Evolutionary conservation across 768 basidiomycete genomes (phyloP).

Genomic region (Galerina sulciceps): DNA sequence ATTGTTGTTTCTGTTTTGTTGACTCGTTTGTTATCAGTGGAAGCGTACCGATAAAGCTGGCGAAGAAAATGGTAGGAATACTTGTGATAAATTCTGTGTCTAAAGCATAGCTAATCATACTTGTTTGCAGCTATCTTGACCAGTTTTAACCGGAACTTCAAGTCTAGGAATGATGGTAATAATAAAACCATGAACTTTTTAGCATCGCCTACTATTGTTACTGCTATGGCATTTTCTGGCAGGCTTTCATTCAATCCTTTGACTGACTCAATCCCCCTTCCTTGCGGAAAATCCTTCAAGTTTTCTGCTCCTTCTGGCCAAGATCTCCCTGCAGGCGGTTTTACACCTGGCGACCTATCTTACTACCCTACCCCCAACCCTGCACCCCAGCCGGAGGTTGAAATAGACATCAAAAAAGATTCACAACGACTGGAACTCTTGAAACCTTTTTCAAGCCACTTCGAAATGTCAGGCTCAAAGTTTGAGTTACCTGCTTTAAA

Average conservation of each 20-base stretch:
- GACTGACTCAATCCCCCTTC: conserved; percentile 68
- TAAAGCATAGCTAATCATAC: background rate
- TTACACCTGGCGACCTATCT: conserved; percentile 70
- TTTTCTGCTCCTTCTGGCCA: conserved; percentile 85
- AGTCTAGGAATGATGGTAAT: conserved; percentile 97
- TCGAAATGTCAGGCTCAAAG: conserved; percentile 53
- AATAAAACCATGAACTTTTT: conserved; percentile 96
- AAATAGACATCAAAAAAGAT: conserved; percentile 75
- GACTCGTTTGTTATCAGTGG: conserved; percentile 58
- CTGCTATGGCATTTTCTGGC: conserved; percentile 96
- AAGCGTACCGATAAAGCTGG: conserved; percentile 86
- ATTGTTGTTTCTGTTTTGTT: conserved; percentile 5
- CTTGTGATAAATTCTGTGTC: background rate
- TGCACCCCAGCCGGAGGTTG: conserved; percentile 72
- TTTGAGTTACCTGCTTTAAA: conserved; percentile 82
- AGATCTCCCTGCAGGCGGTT: conserved; percentile 84
- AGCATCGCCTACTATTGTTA: conserved; percentile 95
- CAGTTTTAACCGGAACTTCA: conserved; percentile 91
- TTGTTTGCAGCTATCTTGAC: conserved; percentile 80
- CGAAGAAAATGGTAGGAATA: conserved; percentile 82
- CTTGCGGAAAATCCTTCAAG: conserved; percentile 79
- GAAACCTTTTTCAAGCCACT: conserved; percentile 83
- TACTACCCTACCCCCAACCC: conserved; percentile 84
- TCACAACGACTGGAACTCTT: conserved; percentile 89
- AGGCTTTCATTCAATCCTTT: conserved; percentile 93